A percentile compares a stretch with the other conserved stretches of the same genome.
These are phyloP conservation scores for Zymoseptoria pseudotritici DNA, from an alignment of 2,329 filamentous ascomycete genomes.

Conservation along the genomic window DNA sequence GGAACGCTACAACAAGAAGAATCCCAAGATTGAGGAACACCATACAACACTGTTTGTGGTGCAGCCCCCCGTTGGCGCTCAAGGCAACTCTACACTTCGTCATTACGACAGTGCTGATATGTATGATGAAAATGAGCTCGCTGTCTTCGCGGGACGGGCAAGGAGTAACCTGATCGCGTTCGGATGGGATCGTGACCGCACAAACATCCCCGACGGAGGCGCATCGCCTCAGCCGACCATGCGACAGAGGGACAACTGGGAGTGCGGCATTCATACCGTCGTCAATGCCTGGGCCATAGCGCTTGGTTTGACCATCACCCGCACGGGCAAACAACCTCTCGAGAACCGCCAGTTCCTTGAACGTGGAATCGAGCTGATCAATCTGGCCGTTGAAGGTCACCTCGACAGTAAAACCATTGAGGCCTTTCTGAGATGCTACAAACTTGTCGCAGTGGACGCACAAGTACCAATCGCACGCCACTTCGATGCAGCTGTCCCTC, in stretches of 20 bases:
- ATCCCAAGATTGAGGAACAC: background rate
- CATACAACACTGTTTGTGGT: background rate
- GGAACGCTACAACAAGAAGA: too few species aligned
- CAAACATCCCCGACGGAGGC: background rate
- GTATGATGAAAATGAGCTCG: background rate
- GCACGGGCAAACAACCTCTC: too few species aligned
- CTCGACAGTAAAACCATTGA: background rate
- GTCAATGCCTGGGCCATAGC: background rate
- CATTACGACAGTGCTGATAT: background rate
- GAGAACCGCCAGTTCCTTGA: background rate
- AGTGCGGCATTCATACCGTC: background rate
- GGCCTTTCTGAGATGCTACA: background rate
- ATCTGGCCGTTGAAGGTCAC: background rate
- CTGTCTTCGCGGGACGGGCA: background rate
- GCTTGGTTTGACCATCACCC: background rate
- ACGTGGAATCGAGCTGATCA: background rate
- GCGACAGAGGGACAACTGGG: background rate
- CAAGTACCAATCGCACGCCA: background rate
- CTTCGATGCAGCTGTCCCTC: background rate
- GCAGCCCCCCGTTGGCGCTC: background rate
- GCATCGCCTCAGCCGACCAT: background rate
- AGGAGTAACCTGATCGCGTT: too few species aligned
- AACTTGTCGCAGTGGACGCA: background rate
- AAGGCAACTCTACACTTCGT: background rate
- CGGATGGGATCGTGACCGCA: background rate